Conservation (phyloP, 192 early-diverging fungal genomes). For the Phlyctochytrium planicorne region DNA sequence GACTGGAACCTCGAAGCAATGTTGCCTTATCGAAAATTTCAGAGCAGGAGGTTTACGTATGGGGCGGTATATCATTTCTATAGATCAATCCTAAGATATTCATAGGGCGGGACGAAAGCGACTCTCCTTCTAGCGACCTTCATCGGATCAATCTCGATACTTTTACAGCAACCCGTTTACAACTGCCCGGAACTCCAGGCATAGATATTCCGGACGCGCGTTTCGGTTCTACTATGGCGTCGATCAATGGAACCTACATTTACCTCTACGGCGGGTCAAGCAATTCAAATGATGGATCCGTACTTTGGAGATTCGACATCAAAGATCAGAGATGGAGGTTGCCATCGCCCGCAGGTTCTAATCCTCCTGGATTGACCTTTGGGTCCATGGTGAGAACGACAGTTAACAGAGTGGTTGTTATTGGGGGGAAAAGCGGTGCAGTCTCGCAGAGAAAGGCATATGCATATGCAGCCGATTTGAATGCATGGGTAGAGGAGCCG, state of each 20-base stretch:
- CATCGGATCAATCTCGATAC: too few species aligned
- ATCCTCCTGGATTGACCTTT: neutral
- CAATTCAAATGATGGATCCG: neutral
- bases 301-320: slow-evolving; percentile 15
- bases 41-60: slow-evolving; percentile 1
- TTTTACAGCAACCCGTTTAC: neutral
- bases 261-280: slow-evolving; percentile 12
- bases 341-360: neutral
- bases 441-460: slow-evolving; percentile 1
- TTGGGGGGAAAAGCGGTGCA: neutral
- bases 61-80: slow-evolving; percentile 4
- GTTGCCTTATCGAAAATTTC: neutral
- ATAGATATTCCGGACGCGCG: neutral
- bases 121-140: neutral
- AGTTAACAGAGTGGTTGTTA: neutral
- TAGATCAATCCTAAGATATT: neutral
- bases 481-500: neutral
- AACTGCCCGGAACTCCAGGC: neutral
- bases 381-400: neutral
- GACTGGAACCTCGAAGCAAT: slow-evolving; percentile 2
- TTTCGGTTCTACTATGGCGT: neutral
- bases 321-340: neutral
- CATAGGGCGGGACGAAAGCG: slow-evolving; percentile 3
- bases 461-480: slow-evolving; percentile 8
- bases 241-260: slow-evolving; percentile 3